phyloP scores from a whole-genome alignment of 2,329 filamentous ascomycete species.

The Calonectria pseudoreteaudii region DNA sequence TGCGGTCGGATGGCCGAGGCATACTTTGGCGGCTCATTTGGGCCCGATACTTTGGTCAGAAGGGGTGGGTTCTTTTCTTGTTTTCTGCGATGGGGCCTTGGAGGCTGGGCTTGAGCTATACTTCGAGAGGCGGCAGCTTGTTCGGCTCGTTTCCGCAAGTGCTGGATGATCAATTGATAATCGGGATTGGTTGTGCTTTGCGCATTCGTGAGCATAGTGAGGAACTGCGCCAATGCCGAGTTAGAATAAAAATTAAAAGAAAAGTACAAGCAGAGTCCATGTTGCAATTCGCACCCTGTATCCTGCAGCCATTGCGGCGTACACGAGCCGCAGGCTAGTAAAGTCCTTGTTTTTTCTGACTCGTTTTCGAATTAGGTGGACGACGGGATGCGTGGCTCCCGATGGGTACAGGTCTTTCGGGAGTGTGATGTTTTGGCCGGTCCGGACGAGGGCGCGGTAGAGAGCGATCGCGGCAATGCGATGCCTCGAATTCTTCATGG shows the following conservation, averaged over 20 bases:
- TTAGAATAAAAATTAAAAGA: neutral
- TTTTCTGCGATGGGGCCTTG: conserved; percentile 18
- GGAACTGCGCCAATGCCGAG: conserved; percentile 47
- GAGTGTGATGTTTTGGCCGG: conserved; percentile 65
- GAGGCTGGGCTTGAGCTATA: conserved; percentile 27
- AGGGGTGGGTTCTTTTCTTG: conserved; percentile 37
- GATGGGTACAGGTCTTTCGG: conserved; percentile 54
- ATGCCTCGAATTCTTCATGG: conserved; percentile 64
- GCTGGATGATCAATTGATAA: conserved; percentile 54
- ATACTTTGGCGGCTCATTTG: conserved; percentile 59
- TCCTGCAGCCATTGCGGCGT: conserved; percentile 72
- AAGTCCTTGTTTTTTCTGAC: conserved; percentile 72
- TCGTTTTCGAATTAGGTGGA: conserved; percentile 68
- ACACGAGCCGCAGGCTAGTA: conserved; percentile 69
- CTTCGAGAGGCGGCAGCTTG: conserved; percentile 37
- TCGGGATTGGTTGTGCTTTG: conserved; percentile 53
- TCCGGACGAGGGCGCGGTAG: conserved; percentile 75
- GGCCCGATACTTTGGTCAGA: conserved; percentile 48
- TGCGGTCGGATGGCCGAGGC: conserved; percentile 59
- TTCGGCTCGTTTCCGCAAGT: conserved; percentile 50
- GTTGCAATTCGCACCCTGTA: conserved; percentile 65
- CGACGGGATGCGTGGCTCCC: conserved; percentile 57
- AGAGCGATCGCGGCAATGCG: conserved; percentile 73
- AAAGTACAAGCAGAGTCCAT: no score
- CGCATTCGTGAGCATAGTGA: conserved; percentile 55